Evolutionary conservation across 768 basidiomycete genomes (phyloP).

Genomic region (Boletus rufocinnamomeus): DNA sequence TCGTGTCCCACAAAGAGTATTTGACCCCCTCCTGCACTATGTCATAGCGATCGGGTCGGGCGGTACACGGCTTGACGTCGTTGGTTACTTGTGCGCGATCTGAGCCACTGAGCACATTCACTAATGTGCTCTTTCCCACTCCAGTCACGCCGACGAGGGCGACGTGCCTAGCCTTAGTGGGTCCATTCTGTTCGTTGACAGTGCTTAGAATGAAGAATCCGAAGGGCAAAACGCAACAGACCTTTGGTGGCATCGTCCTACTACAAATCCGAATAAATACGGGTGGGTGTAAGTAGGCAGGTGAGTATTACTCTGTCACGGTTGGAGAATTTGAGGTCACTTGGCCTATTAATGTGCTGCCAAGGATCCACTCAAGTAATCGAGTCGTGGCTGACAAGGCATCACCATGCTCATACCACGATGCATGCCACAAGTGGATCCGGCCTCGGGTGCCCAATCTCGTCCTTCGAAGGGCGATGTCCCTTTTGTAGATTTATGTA

Average conservation of each 20-base stretch:
- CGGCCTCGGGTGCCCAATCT: no score
- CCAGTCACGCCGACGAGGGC: conserved; percentile 17
- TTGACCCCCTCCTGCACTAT: background rate
- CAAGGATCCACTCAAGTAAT: background rate
- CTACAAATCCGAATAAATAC: background rate
- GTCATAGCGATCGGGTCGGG: background rate
- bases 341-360: background rate
- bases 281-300: background rate
- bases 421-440: conserved; percentile 3
- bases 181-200: background rate
- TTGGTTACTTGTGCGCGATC: conserved; percentile 5
- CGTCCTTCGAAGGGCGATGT: background rate
- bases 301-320: background rate
- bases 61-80: conserved; percentile 9
- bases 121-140: conserved; percentile 19
- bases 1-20: conserved; percentile 16
- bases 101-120: conserved; percentile 15
- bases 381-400: conserved; percentile 6
- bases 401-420: conserved; percentile 1
- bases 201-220: background rate
- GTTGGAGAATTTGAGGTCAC: background rate
- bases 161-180: conserved; percentile 16
- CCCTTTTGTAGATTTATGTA: background rate
- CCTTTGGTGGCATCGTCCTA: conserved; percentile 4
- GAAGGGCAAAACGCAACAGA: background rate